Evolutionary conservation across 129 eudicot species (phyloP).

Genomic region (Scalesia atractyloides): DNA sequence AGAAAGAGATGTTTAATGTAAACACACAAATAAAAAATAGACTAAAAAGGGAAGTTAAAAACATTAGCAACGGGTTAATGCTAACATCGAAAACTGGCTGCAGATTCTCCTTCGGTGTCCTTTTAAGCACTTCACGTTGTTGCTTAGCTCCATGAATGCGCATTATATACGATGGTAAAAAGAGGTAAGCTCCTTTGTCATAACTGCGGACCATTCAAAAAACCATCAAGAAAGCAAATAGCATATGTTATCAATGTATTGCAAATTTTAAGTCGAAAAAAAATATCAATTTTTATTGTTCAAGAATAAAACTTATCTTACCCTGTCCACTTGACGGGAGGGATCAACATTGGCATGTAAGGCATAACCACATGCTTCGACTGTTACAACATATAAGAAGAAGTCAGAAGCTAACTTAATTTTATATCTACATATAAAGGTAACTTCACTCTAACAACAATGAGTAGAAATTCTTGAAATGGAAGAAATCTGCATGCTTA

Average conservation of each 20-base stretch:
- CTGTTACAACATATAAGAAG: conserved; percentile 40
- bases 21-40: not conserved
- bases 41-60: conserved; percentile 4
- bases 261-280: not conserved
- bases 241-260: not conserved
- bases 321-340: conserved; percentile 98
- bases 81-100: conserved; percentile 76
- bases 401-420: not conserved
- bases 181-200: conserved; percentile 88
- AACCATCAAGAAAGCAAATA: conserved; percentile 15
- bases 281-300: not conserved
- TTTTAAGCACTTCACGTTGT: conserved; percentile 76
- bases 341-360: conserved; percentile 98
- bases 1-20: conserved; percentile 4
- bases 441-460: conserved; percentile 19
- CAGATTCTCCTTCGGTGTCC: conserved; percentile 59
- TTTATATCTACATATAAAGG: not conserved
- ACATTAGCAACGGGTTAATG: conserved; percentile 16
- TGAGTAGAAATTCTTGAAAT: not conserved
- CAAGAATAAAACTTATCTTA: conserved; percentile 34
- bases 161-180: conserved; percentile 83
- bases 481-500: conserved; percentile 35
- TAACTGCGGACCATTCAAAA: conserved; percentile 47
- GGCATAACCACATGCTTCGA: conserved; percentile 92
- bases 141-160: conserved; percentile 86